Evolutionary conservation across 768 basidiomycete genomes (phyloP).

Genomic region (Chalciporus pseudorubinellus): DNA sequence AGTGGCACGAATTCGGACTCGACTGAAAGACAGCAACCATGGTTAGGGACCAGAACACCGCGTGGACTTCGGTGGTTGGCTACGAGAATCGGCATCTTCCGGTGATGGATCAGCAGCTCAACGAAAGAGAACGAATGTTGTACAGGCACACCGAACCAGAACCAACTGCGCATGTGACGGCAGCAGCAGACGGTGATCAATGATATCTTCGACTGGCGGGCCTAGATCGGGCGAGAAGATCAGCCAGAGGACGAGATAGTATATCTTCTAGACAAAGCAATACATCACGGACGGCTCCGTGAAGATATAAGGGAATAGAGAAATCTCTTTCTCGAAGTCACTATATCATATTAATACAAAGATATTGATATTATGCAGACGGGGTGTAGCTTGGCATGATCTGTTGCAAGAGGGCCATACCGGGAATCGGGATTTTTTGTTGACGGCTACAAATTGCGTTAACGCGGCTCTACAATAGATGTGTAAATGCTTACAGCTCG

Average conservation of each 20-base stretch:
- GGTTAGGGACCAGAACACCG: no score
- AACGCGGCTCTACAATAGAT: background rate
- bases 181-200: background rate
- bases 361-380: slow-evolving; percentile 5
- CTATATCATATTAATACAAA: background rate
- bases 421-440: slow-evolving; percentile 29
- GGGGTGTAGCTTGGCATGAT: slow-evolving; percentile 19
- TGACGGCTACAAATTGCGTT: slow-evolving; percentile 20
- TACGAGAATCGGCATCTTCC: no score
- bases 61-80: background rate
- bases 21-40: no score
- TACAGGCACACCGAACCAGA: background rate
- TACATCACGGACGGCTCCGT: background rate
- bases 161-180: background rate
- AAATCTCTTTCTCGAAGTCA: background rate
- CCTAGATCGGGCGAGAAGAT: background rate
- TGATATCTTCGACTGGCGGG: background rate
- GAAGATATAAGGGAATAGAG: background rate
- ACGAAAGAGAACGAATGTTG: background rate
- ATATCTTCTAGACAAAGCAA: no score
- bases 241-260: no score
- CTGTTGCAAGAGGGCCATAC: slow-evolving; percentile 25
- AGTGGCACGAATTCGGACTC: background rate
- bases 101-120: no score
- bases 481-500: slow-evolving; percentile 47